Evolutionary conservation across 805 yeast genomes (phyloP), one percentile per base, ranked within the genome.

Genomic region (Zygosaccharomyces bailii): DNA sequence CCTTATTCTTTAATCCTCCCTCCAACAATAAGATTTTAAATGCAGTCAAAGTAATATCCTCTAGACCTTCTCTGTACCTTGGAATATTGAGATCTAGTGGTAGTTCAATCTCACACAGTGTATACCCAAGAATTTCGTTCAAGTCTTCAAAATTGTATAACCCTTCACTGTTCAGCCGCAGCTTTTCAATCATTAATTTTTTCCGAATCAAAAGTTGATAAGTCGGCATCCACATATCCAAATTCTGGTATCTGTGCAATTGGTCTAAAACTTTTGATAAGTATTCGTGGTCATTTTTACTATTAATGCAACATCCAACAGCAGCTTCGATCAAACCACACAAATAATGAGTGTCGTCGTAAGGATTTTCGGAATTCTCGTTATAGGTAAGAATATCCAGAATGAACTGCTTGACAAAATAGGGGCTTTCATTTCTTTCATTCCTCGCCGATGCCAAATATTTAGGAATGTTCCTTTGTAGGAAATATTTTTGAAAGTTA

Each of bases 211-310:
- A 41, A 8, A 60, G 46, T 31, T 60, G 82, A 49, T 76, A 79
- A 0, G 96, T 82, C 1, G 96, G 91, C 5, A 84, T 72, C 95
- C 95, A 88, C 34, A 77, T 80, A 57, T 91, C 98, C 67, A 93
- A 73, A 49, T 89, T 80, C 52, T 80, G 79, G 48, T 81, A 75
- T 46, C 97, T 74, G 44, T 82, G 79, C 36, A 93, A 70, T 57
- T 90, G 97, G 5, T 74, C 72, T 5, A 82, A 54, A 0, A 82
- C 79, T 11, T 73, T 75, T 3, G 60, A 52, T 2, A 78, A 59
- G 54, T 75, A 79, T 2, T 57, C 59, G 23, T 48, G 60, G 23
- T 69, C 73, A 2, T 54, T 57, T 16, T 59, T 65, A 33, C 66
- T 67, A 2, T 56, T 51, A 5, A 62, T 38, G 3, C 72, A 57